Evolutionary conservation across 768 basidiomycete species (phyloP), one percentile per base, ranked within the genome.

Genomic region (Fomitopsis serialis): DNA sequence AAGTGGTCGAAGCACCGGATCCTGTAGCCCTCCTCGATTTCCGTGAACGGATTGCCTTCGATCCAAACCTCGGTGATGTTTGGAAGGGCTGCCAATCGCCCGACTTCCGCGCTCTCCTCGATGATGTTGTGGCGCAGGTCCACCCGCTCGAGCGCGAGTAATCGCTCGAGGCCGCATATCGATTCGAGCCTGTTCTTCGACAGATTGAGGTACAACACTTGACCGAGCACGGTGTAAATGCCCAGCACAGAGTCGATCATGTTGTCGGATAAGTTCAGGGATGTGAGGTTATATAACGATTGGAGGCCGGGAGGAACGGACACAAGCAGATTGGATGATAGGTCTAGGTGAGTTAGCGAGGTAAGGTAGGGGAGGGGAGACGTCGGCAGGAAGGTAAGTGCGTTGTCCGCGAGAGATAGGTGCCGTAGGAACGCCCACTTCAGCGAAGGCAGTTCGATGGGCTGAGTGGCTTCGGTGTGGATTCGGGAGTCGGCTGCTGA

Each of bases 231-330:
- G 35, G 80, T 79, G 63, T 93, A 89, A 54, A 97, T 90, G 25
- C 90, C 89, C 3, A 94, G 80, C 17, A 98, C 87, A 17, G 95
- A 94, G 66, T 96, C 93, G 60, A 99, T 93, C 82, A 99, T 92
- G 72, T 99, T 99, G 69, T 95, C 89, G 15, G 90, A 78, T n/a
- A 99, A 81, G 70, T 97, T 95, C 61, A 99, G 85, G n/a, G 89
- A 90, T 50, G 83, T 70, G 49, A 99, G 87, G 57, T 85, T 88
- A 63, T 85, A 81, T 22, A 99, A 79, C 5, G 74, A 65, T 15
- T 83, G 78, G 29, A 96, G 78, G 21, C 86, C 88, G 1, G 85
- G 68, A 0, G 93, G 93, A n/a, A 95, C 78, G 27, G 91, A 88
- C 40, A 94, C 84, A 44, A 98, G 80, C 17, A 97, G 81, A 66